phyloP scores from a whole-genome alignment of 345 rosid species.

The Trapa bicornis region DNA sequence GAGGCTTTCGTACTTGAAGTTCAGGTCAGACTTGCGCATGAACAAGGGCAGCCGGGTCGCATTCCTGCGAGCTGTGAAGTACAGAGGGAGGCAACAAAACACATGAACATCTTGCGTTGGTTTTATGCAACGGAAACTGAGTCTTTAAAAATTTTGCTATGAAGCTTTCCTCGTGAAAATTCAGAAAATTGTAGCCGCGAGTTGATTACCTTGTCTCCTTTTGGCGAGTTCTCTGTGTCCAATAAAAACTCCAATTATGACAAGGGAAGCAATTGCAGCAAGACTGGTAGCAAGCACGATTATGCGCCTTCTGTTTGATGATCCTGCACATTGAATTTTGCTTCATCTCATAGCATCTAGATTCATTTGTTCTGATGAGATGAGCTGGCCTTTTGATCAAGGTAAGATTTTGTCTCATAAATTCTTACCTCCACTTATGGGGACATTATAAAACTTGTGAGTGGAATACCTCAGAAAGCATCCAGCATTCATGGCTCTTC shows the following conservation, averaged over 20 bases:
- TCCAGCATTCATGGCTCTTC: slow-evolving; percentile 51
- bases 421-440: slow-evolving; percentile 6
- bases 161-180: neutral
- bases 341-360: neutral
- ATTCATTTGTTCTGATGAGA: no score
- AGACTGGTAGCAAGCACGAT: slow-evolving; percentile 1
- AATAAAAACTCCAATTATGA: slow-evolving; percentile 6
- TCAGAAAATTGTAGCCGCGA: neutral
- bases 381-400: no score
- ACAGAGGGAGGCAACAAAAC: neutral
- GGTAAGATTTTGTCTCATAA: neutral
- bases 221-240: slow-evolving; percentile 4
- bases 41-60: slow-evolving; percentile 4
- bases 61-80: neutral
- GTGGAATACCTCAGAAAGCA: slow-evolving; percentile 53
- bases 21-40: slow-evolving; percentile 14
- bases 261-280: slow-evolving; percentile 1
- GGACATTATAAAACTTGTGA: slow-evolving; percentile 23
- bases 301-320: neutral
- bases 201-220: slow-evolving; percentile 5
- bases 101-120: no score
- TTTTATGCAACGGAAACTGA: neutral
- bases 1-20: slow-evolving; percentile 52
- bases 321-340: slow-evolving; percentile 7
- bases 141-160: neutral